phyloP scores from a whole-genome alignment of 225 moss, liverwort and hornwort species.

The Pseudisothecium myosuroides region DNA sequence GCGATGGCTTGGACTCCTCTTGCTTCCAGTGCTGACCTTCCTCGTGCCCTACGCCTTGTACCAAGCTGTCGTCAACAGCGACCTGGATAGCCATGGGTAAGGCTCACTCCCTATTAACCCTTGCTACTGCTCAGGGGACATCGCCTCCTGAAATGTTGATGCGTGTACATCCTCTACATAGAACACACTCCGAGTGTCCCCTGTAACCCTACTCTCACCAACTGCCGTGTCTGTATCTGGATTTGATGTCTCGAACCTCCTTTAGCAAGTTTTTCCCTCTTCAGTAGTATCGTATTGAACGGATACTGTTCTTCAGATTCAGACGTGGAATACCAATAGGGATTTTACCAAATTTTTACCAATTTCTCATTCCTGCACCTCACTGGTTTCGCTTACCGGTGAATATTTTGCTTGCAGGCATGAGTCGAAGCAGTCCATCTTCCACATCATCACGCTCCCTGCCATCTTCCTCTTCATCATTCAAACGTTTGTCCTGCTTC shows the following conservation, averaged over 20 bases:
- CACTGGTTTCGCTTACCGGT: not conserved
- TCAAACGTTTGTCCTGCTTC: constrained; percentile 38
- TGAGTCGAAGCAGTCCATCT: constrained; percentile 24
- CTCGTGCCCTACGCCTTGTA: constrained; percentile 26
- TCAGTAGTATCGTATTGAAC: no score
- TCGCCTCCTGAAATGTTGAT: not conserved
- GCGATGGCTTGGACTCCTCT: constrained; percentile 29
- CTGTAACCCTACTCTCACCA: not conserved
- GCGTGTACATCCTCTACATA: not conserved
- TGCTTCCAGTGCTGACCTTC: constrained; percentile 32
- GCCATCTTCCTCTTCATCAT: constrained; percentile 38
- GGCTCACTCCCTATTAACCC: not conserved
- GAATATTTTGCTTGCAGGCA: not conserved
- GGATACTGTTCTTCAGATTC: not conserved
- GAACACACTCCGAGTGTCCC: not conserved
- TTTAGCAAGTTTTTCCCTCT: not conserved
- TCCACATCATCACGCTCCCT: constrained; percentile 23
- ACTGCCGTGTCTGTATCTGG: not conserved
- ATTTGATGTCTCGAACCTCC: not conserved
- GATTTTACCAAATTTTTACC: not conserved
- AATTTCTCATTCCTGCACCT: not conserved
- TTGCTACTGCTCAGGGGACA: not conserved
- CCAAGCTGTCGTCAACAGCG: constrained; percentile 8
- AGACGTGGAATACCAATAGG: not conserved
- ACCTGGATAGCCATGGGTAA: constrained; percentile 38